A percentile compares a stretch with the other conserved stretches of the same genome.
Conservation (phyloP, 2,329 filamentous ascomycete species). For the Neurospora crassa region DNA sequence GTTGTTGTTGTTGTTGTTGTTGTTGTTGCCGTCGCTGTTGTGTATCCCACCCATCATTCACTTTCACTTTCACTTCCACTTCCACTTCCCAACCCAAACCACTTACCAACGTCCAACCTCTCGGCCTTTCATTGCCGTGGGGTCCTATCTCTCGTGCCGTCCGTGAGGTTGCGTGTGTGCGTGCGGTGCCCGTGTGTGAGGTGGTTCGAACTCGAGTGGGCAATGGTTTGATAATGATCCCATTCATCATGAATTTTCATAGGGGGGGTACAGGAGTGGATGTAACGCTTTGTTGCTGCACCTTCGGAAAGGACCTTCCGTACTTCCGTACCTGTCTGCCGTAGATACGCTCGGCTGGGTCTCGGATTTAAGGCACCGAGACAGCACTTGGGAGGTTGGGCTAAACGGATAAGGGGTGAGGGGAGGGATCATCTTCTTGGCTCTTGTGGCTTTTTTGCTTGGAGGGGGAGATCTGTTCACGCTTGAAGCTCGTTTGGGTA, state of each 20-base stretch:
- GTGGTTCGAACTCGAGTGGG: background rate
- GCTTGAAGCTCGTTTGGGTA: background rate
- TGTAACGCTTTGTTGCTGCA: background rate
- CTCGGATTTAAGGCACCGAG: background rate
- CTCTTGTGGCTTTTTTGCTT: background rate
- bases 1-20: background rate
- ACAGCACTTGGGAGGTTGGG: background rate
- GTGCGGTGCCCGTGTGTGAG: background rate
- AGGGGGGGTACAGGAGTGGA: background rate
- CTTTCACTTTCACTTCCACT: background rate
- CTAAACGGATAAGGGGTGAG: background rate
- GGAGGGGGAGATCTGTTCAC: background rate
- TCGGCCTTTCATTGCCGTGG: background rate
- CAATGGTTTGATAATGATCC: background rate
- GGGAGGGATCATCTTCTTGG: background rate
- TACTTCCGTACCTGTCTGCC: background rate
- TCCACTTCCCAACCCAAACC: background rate
- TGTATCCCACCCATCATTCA: background rate
- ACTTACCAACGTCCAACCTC: background rate
- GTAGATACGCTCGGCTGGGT: background rate
- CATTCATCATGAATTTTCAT: background rate
- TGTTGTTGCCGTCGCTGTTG: background rate
- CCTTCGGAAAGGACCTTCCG: background rate
- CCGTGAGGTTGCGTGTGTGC: background rate
- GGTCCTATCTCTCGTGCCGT: background rate